Evolutionary conservation across 306 rosid genomes (phyloP).

Genomic region (Dalbergia oliveri): DNA sequence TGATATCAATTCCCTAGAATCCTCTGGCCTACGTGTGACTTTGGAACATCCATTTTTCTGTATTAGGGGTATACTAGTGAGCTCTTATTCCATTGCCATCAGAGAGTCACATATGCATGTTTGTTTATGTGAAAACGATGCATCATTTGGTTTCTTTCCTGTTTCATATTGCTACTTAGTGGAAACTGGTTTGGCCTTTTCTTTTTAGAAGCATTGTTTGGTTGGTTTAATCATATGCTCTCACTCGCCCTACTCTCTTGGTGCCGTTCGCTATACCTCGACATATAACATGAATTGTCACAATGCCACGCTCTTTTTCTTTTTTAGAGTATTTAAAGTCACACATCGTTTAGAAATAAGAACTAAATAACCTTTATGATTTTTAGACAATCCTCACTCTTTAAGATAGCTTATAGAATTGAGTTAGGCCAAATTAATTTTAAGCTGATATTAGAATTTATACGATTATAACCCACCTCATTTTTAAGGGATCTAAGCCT

Average conservation of each 20-base stretch:
- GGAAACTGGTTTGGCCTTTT: conserved; percentile 50
- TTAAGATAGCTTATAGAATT: no score
- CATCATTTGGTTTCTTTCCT: conserved; percentile 37
- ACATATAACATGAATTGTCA: conserved; percentile 40
- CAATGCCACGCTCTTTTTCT: not conserved
- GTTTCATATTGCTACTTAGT: conserved; percentile 14
- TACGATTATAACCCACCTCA: no score
- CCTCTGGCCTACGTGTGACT: not conserved
- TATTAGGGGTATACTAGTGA: not conserved
- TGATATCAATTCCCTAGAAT: not conserved
- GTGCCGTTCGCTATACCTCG: conserved; percentile 24
- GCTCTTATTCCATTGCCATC: conserved; percentile 2
- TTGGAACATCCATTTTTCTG: conserved; percentile 19
- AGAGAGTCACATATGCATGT: conserved; percentile 22
- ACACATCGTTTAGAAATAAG: no score
- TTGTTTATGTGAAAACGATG: conserved; percentile 25
- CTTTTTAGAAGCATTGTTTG: conserved; percentile 45
- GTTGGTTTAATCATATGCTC: conserved; percentile 39
- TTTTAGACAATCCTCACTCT: no score
- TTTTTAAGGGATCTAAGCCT: no score
- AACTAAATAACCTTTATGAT: no score
- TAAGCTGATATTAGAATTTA: no score
- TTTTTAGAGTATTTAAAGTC: no score
- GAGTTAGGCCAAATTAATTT: no score
- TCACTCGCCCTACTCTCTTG: conserved; percentile 43